phyloP scores from a whole-genome alignment of 2,329 filamentous ascomycete genomes.

The Verticillium nonalfalfae region DNA sequence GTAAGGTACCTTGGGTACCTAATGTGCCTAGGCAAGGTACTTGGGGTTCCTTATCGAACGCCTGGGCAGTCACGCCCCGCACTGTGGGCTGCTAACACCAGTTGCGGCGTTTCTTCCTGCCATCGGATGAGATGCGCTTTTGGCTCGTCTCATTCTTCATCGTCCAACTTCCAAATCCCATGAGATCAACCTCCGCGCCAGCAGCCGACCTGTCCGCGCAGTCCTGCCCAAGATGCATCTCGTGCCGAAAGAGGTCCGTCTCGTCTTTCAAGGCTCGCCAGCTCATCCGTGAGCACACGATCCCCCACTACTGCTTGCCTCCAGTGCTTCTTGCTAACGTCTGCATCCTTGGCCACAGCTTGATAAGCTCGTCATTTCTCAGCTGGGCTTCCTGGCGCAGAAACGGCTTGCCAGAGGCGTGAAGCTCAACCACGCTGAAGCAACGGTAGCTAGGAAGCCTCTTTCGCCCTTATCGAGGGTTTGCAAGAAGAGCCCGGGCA shows the following conservation, averaged over 20 bases:
- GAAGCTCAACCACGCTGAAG: slow-evolving; percentile 84
- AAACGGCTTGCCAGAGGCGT: slow-evolving; percentile 81
- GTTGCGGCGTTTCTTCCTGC: background rate
- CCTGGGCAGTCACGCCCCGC: background rate
- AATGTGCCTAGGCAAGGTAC: no score
- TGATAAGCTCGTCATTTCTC: slow-evolving; percentile 91
- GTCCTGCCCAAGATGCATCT: slow-evolving; percentile 33
- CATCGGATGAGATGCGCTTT: background rate
- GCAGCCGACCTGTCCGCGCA: background rate
- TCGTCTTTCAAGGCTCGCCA: background rate
- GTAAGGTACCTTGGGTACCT: background rate
- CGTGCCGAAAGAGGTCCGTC: slow-evolving; percentile 40
- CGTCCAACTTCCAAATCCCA: background rate
- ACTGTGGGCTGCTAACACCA: background rate
- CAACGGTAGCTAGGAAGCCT: slow-evolving; percentile 48
- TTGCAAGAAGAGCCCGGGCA: background rate
- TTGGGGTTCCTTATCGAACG: background rate
- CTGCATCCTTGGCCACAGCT: slow-evolving; percentile 47
- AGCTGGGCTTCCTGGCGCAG: slow-evolving; percentile 83
- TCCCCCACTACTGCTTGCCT: background rate
- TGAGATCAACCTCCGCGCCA: background rate
- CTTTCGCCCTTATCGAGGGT: background rate
- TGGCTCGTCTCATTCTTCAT: background rate
- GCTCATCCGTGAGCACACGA: slow-evolving; percentile 1
- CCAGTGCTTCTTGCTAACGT: slow-evolving; percentile 8